Conservation (phyloP, 1,284 basidiomycete species). For the Leccinum pallidistipes region DNA sequence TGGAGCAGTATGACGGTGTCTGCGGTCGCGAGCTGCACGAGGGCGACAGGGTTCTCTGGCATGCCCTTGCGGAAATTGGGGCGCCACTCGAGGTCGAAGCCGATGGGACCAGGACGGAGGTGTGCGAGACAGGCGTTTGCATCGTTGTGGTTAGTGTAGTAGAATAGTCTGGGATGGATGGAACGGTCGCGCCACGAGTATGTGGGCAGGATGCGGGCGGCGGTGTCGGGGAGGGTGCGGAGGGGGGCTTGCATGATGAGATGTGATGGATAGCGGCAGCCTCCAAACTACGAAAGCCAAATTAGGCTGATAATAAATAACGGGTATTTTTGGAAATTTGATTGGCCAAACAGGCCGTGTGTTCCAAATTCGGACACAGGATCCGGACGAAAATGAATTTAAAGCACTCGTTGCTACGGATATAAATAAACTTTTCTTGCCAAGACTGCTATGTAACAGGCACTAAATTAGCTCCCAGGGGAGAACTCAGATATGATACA, state of each 20-base stretch:
- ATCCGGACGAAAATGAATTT: conserved; percentile 23
- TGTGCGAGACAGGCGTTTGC: conserved; percentile 26
- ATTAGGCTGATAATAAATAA: conserved; percentile 14
- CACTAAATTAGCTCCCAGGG: conserved; percentile 23
- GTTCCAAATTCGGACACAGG: conserved; percentile 11
- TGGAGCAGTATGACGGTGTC: conserved; percentile 61
- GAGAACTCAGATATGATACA: not conserved
- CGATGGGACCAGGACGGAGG: conserved; percentile 43
- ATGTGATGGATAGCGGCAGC: conserved; percentile 13
- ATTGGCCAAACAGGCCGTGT: conserved; percentile 26
- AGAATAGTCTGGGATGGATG: conserved; percentile 17
- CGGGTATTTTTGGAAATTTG: conserved; percentile 15
- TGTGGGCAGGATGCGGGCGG: conserved; percentile 11
- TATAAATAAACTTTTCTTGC: conserved; percentile 36
- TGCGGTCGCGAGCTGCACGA: conserved; percentile 64
- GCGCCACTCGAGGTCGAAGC: conserved; percentile 77
- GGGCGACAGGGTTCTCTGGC: conserved; percentile 61
- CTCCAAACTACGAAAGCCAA: conserved; percentile 9
- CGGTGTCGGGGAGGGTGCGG: not conserved
- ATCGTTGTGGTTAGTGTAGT: conserved; percentile 23
- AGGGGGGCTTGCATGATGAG: conserved; percentile 14
- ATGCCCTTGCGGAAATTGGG: conserved; percentile 53
- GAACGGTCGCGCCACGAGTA: conserved; percentile 27
- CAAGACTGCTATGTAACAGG: conserved; percentile 34
- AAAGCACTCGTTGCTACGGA: conserved; percentile 14